phyloP scores from a whole-genome alignment of 306 rosid species.

The Trifolium repens region DNA sequence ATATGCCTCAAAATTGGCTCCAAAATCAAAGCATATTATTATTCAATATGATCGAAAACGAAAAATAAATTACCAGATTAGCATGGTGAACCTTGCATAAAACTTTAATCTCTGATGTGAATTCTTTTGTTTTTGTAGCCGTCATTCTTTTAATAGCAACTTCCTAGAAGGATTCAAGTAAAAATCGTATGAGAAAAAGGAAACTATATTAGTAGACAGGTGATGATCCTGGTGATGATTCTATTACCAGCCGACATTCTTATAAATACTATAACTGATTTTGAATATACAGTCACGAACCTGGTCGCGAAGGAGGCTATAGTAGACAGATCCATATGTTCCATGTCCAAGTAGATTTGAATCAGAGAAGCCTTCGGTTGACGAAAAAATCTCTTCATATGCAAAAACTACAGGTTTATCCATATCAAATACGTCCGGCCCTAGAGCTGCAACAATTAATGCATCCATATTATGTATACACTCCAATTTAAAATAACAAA shows the following conservation, averaged over 20 bases:
- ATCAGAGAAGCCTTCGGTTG: constrained; percentile 88
- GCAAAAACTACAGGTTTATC: constrained; percentile 85
- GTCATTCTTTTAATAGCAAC: constrained; percentile 98
- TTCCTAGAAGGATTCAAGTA: constrained; percentile 63
- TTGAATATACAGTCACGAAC: constrained; percentile 50
- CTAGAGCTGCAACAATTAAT: constrained; percentile 63
- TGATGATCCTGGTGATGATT: too few relatives aligned
- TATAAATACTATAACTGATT: neutral
- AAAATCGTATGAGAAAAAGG: constrained; percentile 28
- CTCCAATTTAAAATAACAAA: too few relatives aligned
- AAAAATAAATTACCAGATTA: constrained; percentile 73
- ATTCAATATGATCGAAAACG: constrained; percentile 16
- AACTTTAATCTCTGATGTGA: constrained; percentile 89
- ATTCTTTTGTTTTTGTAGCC: constrained; percentile 88
- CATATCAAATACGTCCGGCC: constrained; percentile 68
- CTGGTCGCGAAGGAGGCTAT: constrained; percentile 82
- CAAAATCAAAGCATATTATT: constrained; percentile 33
- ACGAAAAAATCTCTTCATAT: constrained; percentile 73
- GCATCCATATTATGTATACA: constrained; percentile 22
- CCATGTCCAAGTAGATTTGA: constrained; percentile 93
- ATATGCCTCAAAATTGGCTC: constrained; percentile 40
- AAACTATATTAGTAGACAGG: too few relatives aligned
- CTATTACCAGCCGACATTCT: too few relatives aligned
- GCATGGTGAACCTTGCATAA: constrained; percentile 96
- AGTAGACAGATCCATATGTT: constrained; percentile 92